A percentile compares a stretch with the other conserved stretches of the same genome.
These are phyloP conservation scores for Claviceps pazoutovae DNA, from an alignment of 2,329 filamentous ascomycete species.

Conservation along the genomic window DNA sequence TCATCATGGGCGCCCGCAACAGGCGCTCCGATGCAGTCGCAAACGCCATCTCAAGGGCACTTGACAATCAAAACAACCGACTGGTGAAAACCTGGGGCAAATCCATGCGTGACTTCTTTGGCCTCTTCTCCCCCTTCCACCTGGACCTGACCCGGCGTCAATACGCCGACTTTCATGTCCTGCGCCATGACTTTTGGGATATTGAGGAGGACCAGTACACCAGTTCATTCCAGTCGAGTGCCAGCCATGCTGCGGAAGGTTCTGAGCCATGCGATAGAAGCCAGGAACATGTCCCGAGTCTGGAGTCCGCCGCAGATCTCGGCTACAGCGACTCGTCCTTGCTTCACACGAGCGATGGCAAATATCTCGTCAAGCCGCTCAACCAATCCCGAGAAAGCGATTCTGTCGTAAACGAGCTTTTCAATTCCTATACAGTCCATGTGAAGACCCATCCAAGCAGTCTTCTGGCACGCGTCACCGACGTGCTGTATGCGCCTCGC, in stretches of 20 bases:
- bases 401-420: slow-evolving; percentile 53
- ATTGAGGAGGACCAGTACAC: slow-evolving; percentile 2
- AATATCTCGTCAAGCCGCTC: slow-evolving; percentile 58
- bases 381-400: slow-evolving; percentile 55
- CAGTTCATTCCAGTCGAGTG: background rate
- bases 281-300: slow-evolving; percentile 20
- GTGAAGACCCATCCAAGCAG: slow-evolving; percentile 47
- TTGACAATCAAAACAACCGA: background rate
- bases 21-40: slow-evolving; percentile 1
- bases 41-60: background rate
- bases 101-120: background rate
- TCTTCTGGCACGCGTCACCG: slow-evolving; percentile 56
- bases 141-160: background rate
- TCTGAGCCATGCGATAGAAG: background rate
- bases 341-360: slow-evolving; percentile 51
- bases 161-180: background rate
- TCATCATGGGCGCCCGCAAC: background rate
- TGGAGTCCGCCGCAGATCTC: slow-evolving; percentile 45
- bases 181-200: slow-evolving; percentile 5
- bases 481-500: slow-evolving; percentile 46
- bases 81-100: background rate
- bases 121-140: background rate
- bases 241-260: background rate
- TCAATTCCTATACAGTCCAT: slow-evolving; percentile 50
- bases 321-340: slow-evolving; percentile 67